These are phyloP conservation scores for Penicillium palitans DNA, from an alignment of 2,329 filamentous ascomycete genomes.

Conservation along the genomic window DNA sequence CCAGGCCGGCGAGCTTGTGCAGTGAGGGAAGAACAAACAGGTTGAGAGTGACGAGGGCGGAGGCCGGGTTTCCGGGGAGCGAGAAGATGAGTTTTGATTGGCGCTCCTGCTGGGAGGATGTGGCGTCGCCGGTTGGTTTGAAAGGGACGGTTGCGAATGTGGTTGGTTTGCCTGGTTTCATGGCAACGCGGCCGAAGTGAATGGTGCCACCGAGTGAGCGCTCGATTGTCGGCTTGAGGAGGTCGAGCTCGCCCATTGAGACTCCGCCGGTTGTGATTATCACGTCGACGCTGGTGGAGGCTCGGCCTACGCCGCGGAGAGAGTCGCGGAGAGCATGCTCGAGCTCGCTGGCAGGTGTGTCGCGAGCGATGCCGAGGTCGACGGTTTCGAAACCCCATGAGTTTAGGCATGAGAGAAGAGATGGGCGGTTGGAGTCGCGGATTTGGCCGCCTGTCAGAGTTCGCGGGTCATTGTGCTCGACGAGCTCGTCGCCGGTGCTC, in stretches of 20 bases:
- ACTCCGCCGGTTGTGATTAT: constrained; percentile 92
- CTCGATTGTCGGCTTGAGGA: constrained; percentile 95
- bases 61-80: constrained; percentile 90
- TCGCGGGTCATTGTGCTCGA: constrained; percentile 65
- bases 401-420: constrained; percentile 73
- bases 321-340: constrained; percentile 76
- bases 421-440: constrained; percentile 87
- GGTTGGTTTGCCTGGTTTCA: constrained; percentile 98
- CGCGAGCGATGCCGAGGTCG: constrained; percentile 77
- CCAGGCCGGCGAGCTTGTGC: constrained; percentile 71
- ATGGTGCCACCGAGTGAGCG: constrained; percentile 85
- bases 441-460: constrained; percentile 77
- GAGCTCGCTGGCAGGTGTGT: constrained; percentile 62
- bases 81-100: constrained; percentile 76
- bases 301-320: constrained; percentile 56
- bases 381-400: constrained; percentile 75
- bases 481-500: constrained; percentile 93
- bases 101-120: constrained; percentile 52
- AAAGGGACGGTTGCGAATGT: constrained; percentile 87
- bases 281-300: constrained; percentile 62
- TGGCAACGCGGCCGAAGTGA: constrained; percentile 91
- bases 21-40: constrained; percentile 89
- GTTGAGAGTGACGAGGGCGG: constrained; percentile 88
- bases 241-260: constrained; percentile 95
- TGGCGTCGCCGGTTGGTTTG: constrained; percentile 50